phyloP scores from a whole-genome alignment of 164 flowering plant genomes.

The Nymphaea thermarum region DNA sequence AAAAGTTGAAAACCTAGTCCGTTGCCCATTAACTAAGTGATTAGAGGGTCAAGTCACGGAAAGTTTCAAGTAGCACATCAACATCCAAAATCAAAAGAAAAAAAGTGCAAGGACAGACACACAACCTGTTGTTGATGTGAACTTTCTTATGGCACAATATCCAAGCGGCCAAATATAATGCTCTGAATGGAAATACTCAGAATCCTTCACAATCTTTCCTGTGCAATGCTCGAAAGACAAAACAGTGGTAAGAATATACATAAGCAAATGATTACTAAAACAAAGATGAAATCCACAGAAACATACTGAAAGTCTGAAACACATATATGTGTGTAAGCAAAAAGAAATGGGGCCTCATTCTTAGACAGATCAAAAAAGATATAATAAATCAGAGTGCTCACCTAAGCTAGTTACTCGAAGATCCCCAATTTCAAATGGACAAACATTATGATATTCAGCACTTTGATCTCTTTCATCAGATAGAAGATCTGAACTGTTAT shows the following conservation, averaged over 20 bases:
- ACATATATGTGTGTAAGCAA: not conserved
- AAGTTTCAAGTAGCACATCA: too few relatives aligned
- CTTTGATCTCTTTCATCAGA: not conserved
- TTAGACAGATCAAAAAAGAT: not conserved
- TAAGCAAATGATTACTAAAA: not conserved
- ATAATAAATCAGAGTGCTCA: slow-evolving; percentile 7
- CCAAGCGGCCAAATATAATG: slow-evolving; percentile 61
- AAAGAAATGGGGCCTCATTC: not conserved
- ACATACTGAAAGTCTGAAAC: too few relatives aligned
- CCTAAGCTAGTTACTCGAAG: slow-evolving; percentile 54
- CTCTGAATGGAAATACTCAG: slow-evolving; percentile 42
- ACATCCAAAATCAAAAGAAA: not conserved
- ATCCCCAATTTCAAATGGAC: slow-evolving; percentile 43
- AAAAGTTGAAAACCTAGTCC: not conserved
- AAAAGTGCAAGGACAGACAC: not conserved
- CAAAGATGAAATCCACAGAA: not conserved
- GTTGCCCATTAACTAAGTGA: too few relatives aligned
- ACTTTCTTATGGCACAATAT: slow-evolving; percentile 61
- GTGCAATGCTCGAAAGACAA: slow-evolving; percentile 10
- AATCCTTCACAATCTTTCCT: slow-evolving; percentile 63
- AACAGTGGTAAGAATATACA: not conserved
- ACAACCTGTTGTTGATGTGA: slow-evolving; percentile 39
- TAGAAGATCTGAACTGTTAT: not conserved
- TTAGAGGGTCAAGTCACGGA: too few relatives aligned
- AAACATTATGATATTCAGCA: slow-evolving; percentile 10